Evolutionary conservation across 1,284 basidiomycete species (phyloP).

Genomic region (Erythrobasidium hasegawianum): DNA sequence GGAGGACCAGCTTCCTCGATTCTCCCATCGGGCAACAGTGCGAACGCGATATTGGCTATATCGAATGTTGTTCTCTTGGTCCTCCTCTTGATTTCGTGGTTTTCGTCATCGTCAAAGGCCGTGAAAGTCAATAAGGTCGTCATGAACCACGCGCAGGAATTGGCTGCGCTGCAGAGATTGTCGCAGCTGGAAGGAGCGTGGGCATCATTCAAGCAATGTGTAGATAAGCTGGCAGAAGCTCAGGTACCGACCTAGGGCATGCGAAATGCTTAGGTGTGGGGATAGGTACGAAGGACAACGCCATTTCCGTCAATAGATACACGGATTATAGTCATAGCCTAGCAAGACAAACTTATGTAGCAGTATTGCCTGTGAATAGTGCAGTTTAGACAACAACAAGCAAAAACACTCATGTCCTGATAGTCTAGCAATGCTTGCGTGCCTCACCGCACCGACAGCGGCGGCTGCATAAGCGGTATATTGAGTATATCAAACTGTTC

Average conservation of each 20-base stretch:
- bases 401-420: too few species aligned
- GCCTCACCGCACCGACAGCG: slow-evolving; percentile 60
- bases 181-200: slow-evolving; percentile 21
- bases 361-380: background rate
- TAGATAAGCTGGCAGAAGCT: slow-evolving; percentile 14
- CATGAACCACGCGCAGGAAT: slow-evolving; percentile 10
- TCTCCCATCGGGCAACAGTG: slow-evolving; percentile 12
- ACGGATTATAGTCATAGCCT: too few species aligned
- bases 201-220: slow-evolving; percentile 16
- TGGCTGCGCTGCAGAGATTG: slow-evolving; percentile 12
- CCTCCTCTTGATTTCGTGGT: slow-evolving; percentile 13
- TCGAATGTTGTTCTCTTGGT: slow-evolving; percentile 32
- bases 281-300: too few species aligned
- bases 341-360: too few species aligned
- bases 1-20: background rate
- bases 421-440: too few species aligned
- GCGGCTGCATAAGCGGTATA: slow-evolving; percentile 73
- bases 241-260: too few species aligned
- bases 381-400: background rate
- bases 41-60: slow-evolving; percentile 21
- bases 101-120: background rate
- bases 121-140: slow-evolving; percentile 16
- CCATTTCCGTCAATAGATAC: too few species aligned
- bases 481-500: slow-evolving; percentile 66
- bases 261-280: too few species aligned